Evolutionary conservation across 2,329 filamentous ascomycete genomes (phyloP).

Genomic region (Calonectria pteridis): DNA sequence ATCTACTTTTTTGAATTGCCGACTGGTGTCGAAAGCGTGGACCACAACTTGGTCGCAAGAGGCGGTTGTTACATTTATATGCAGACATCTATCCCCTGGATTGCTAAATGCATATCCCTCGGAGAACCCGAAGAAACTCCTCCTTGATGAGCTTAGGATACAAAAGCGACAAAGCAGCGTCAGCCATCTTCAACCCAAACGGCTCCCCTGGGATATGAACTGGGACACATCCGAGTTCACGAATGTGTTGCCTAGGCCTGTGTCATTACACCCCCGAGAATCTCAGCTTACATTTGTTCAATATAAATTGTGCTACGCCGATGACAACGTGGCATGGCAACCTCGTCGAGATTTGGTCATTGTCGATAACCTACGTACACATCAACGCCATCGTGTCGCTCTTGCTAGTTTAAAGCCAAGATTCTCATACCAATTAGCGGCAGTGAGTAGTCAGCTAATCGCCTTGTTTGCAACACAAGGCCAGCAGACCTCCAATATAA

Average conservation of each 20-base stretch:
- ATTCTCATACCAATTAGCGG: slow-evolving; percentile 32
- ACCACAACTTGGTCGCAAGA: slow-evolving; percentile 39
- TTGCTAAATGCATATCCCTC: slow-evolving; percentile 35
- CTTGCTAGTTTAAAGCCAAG: slow-evolving; percentile 18
- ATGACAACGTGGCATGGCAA: slow-evolving; percentile 46
- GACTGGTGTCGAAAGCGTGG: slow-evolving; percentile 45
- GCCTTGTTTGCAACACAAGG: not conserved
- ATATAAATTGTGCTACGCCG: slow-evolving; percentile 36
- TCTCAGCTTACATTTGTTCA: not conserved
- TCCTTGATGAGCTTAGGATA: slow-evolving; percentile 20
- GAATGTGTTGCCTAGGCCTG: not conserved
- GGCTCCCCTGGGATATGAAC: slow-evolving; percentile 31
- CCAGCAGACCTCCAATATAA: not conserved
- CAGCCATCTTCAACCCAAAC: slow-evolving; percentile 1
- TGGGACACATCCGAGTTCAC: slow-evolving; percentile 23
- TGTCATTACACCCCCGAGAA: not conserved
- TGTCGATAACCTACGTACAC: slow-evolving; percentile 40
- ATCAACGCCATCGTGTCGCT: slow-evolving; percentile 35
- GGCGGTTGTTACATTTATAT: slow-evolving; percentile 35
- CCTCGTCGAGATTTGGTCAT: slow-evolving; percentile 33
- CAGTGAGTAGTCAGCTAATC: slow-evolving; percentile 10
- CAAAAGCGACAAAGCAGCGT: slow-evolving; percentile 30
- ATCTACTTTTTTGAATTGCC: slow-evolving; percentile 43
- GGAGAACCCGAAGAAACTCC: slow-evolving; percentile 20
- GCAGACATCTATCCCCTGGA: slow-evolving; percentile 45